Evolutionary conservation across 257 asterid genomes (phyloP), one percentile per base, ranked within the genome.

Genomic region (Petunia axillaris): DNA sequence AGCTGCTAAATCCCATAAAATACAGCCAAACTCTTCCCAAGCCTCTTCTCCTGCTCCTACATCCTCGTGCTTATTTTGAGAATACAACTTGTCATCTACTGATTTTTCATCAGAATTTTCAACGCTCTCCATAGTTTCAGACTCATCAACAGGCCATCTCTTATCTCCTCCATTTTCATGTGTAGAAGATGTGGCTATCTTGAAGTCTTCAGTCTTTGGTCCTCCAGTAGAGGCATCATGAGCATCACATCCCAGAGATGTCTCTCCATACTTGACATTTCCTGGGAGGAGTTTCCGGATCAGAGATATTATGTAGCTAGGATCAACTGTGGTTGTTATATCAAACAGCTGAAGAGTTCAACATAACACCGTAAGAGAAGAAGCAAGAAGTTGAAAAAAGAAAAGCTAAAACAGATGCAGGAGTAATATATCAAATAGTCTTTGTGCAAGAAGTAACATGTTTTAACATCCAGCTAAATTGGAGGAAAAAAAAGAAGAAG

Each of bases 1-100:
- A 67, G 96, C 96, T 0, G 98, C 95, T 84, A 96, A 97, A 89
- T 96, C 99, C 99, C 99, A 94, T 73, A 96, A 88, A 78, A 95
- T 84, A 84, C 99, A 96, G 74, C 98, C 99, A 83, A 87, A 86
- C 84, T 94, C 98, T 84, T 94, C 97, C 99, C 98, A 96, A 64
- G 86, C 81, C 66, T 88, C 87, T 80, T 90, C 94, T 46, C 81
- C 82, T 25, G 67, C 85, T 16, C 88, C 78, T 66, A 41, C 82
- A 64, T 85, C 86, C 43, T 65, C 83, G 81, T 59, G 54, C 76
- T 82, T 80, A 65, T 76, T 81, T 63, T 75, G 77, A 63, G 37
- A 64, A 58, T 38, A 52, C 63, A 81, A 78, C 50, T 48, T 77
- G 36, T 77, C 89, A 85, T 85, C 84, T 60, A 76, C 48, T 15